Evolutionary conservation across 2,329 filamentous ascomycete genomes (phyloP).

Genomic region (Hymenoscyphus scutula): DNA sequence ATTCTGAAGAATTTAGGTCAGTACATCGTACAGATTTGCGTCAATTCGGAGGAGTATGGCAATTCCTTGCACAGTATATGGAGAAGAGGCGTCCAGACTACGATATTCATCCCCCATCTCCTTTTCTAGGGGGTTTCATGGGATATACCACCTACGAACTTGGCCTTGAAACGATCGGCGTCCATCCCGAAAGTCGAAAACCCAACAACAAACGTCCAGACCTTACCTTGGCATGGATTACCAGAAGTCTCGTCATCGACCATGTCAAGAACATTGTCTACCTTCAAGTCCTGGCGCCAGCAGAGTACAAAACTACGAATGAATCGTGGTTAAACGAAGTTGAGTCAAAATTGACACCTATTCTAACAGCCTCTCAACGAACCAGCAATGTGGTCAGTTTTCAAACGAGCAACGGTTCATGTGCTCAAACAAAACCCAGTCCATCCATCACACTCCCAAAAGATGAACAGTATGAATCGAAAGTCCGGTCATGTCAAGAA

Average conservation of each 20-base stretch:
- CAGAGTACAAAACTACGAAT: constrained; percentile 32
- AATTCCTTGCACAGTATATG: constrained; percentile 38
- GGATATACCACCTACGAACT: constrained; percentile 69
- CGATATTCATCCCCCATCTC: constrained; percentile 39
- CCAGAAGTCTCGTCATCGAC: constrained; percentile 63
- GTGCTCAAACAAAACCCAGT: not conserved
- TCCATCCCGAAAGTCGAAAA: constrained; percentile 35
- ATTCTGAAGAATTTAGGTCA: not conserved
- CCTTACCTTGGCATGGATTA: constrained; percentile 60
- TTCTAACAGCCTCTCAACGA: not conserved
- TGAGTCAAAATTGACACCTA: constrained; percentile 14
- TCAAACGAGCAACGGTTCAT: too few relatives aligned
- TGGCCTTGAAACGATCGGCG: constrained; percentile 53
- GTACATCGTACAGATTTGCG: constrained; percentile 14
- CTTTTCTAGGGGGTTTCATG: constrained; percentile 70
- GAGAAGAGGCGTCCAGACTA: constrained; percentile 39
- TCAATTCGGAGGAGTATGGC: constrained; percentile 34
- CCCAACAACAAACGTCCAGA: constrained; percentile 51
- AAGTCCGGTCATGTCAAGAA: constrained; percentile 38
- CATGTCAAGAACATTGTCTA: constrained; percentile 54
- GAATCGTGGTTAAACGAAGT: constrained; percentile 22
- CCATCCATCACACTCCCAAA: constrained; percentile 28
- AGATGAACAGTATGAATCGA: constrained; percentile 34
- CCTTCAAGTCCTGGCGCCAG: constrained; percentile 53
- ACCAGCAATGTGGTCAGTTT: not conserved